These are phyloP conservation scores for Globisporangium irregulare DNA, from an alignment of 352 stramenopile genomes.

Conservation along the genomic window DNA sequence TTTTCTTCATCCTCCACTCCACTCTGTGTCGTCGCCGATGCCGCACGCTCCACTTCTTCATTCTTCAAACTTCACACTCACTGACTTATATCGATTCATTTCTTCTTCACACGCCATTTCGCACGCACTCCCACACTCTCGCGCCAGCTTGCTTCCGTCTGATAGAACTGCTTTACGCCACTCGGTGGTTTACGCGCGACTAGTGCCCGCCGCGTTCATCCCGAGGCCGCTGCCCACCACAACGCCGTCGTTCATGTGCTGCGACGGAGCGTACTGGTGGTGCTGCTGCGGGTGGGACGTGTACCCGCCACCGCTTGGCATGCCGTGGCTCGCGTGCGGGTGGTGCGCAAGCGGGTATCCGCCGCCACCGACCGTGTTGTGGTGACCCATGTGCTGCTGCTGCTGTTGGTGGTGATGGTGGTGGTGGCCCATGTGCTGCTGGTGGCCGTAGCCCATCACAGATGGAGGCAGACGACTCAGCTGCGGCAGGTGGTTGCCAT, in stretches of 20 bases:
- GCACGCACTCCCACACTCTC: constrained; percentile 2
- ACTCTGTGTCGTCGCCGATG: constrained; percentile 4
- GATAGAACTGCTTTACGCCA: neutral
- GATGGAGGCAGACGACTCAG: constrained; percentile 11
- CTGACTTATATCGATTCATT: constrained; percentile 19
- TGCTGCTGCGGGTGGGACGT: constrained; percentile 29
- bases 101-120: constrained; percentile 15
- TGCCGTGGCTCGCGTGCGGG: neutral
- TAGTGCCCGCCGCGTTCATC: constrained; percentile 38
- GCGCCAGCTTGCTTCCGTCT: constrained; percentile 7
- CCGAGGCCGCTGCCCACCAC: constrained; percentile 29
- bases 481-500: constrained; percentile 12
- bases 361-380: neutral
- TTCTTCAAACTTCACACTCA: constrained; percentile 21
- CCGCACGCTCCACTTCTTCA: constrained; percentile 12
- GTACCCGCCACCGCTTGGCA: constrained; percentile 12
- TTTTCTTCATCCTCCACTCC: constrained; percentile 20
- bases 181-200: constrained; percentile 31
- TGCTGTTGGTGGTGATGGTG: constrained; percentile 8
- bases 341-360: constrained; percentile 8
- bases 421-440: constrained; percentile 3
- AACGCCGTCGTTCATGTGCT: constrained; percentile 40
- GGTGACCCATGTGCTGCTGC: neutral
- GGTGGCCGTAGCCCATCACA: constrained; percentile 11
- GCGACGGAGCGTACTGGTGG: constrained; percentile 31